Evolutionary conservation across 2,329 filamentous ascomycete genomes (phyloP).

Genomic region (Phyllosticta capitalensis): DNA sequence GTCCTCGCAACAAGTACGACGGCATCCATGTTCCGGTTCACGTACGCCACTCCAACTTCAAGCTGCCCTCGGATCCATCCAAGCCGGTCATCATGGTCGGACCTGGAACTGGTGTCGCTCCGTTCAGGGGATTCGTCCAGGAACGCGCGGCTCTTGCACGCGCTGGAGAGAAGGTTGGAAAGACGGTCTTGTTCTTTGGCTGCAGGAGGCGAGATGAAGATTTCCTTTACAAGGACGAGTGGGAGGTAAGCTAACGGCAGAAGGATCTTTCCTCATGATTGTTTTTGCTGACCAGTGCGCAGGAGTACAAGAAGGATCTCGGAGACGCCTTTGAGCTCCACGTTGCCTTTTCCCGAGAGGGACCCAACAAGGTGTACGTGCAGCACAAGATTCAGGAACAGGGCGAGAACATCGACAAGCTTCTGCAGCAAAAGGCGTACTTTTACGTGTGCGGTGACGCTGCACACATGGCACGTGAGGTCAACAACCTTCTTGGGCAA

Average conservation of each 20-base stretch:
- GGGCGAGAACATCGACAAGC: conserved; percentile 73
- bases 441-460: conserved; percentile 98
- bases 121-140: conserved; percentile 91
- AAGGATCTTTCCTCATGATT: conserved; percentile 12
- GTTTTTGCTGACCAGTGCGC: conserved; percentile 22
- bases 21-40: conserved; percentile 92
- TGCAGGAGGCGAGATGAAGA: conserved; percentile 84
- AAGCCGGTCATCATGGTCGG: conserved; percentile 96
- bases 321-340: conserved; percentile 85
- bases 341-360: conserved; percentile 90
- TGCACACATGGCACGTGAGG: conserved; percentile 91
- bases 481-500: conserved; percentile 76
- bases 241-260: conserved; percentile 59
- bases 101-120: conserved; percentile 90
- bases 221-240: conserved; percentile 86
- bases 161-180: conserved; percentile 72
- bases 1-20: conserved; percentile 94
- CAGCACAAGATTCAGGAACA: conserved; percentile 84
- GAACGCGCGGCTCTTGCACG: conserved; percentile 79
- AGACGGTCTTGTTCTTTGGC: conserved; percentile 87
- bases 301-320: conserved; percentile 76
- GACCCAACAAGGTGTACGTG: conserved; percentile 85
- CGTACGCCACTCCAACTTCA: conserved; percentile 97
- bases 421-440: conserved; percentile 78
- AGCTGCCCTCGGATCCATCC: conserved; percentile 86